Evolutionary conservation across 495 filamentous ascomycete species (phyloP), one percentile per base, ranked within the genome.

Genomic region (Halenospora varia): DNA sequence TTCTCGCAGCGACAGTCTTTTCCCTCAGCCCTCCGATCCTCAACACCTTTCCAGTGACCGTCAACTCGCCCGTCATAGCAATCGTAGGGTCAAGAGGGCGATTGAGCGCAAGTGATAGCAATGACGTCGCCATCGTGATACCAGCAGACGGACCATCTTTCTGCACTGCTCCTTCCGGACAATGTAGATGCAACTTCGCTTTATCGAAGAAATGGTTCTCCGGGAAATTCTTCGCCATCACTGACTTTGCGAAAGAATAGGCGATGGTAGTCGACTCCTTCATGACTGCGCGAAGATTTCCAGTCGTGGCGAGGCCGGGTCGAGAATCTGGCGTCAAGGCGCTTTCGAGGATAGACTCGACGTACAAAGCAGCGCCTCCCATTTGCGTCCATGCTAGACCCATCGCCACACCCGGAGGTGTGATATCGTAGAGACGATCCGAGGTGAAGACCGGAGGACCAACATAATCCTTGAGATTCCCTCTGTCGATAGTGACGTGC

Each of bases 1-100:
- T 81, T 61, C 92, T 81, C 49, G 95, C 95, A 48, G 95, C 95
- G 51, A 99, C 94, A n/a, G 94, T 96, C 84, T 99, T 99, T 80
- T 99, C 95, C 55, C 95, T 79, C 64, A 99, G 74, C 0, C 95
- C 95, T 23, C 95, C 95, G 74, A 99, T 99, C 64, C 95, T 81
- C 53, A 99, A 75, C 4, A 99, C 93, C 73, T 97, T 97, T 25
- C 95, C 95, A 19, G 95, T 99, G 50, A 99, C 88, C 0, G 95
- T 99, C 62, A 99, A 74, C 74, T 99, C 95, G 62, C 95, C 95
- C 19, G 95, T 99, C 95, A 99, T 99, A 48, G 95, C 93, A 66
- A 97, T 85, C 23, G 89, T 90, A 2, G 90, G 88, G 66, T 93
- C 82, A 40, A 99, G 75, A 23, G 85, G 78, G 57, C 81, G 77